Base-by-base conservation (phyloP, 2,329 filamentous ascomycete genomes). In the Leptoxyphium fumago region DNA sequence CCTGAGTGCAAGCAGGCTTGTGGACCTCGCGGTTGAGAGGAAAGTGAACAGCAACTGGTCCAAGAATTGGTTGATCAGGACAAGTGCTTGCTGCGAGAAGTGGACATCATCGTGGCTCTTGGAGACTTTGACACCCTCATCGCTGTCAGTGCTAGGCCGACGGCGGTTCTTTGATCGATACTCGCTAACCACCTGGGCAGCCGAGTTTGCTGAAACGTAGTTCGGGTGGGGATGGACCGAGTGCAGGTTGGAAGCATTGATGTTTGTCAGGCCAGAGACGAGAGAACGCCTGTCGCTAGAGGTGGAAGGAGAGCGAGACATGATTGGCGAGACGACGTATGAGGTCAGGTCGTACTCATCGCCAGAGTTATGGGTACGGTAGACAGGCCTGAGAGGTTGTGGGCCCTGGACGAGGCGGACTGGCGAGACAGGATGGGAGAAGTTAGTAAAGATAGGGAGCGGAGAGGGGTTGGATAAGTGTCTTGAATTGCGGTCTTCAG, bases 11-110 rank as follows among this genome's bases (percentile, higher is more conserved):
- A 75, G 66, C 8, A 96, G 71, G 2, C 79, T 77, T 0, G 87
- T 93, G 2, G 87, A 87, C 54, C 81, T 80, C 14, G 89, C 80
- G 10, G 77, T 70, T 21, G 79, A 77, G n/a, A 98, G 75, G 49
- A 96, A 83, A 57, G 85, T 89, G 69, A 88, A 94, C 5, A 98
- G 74, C 4, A 96, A 71, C 59, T 95, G 85, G 61, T 98, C 91
- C 49, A 98, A 75, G 59, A 98, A 98, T 55, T 75, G 79, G 65
- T 98, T 98, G 58, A 95, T 75, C 9, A 94, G 74, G 38, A 73
- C 72, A 32, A 96, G 69, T 1, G 91, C 84, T 26, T 75, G 73
- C 2, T 74, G 70, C 1, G 86, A 81, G 45, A 94, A 83, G 41
- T 82, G 61, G 14, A 83, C 83, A 14, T 80, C 77, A 52, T 84